Base-by-base conservation (phyloP, 805 yeast species). In the Spathaspora passalidarum region DNA sequence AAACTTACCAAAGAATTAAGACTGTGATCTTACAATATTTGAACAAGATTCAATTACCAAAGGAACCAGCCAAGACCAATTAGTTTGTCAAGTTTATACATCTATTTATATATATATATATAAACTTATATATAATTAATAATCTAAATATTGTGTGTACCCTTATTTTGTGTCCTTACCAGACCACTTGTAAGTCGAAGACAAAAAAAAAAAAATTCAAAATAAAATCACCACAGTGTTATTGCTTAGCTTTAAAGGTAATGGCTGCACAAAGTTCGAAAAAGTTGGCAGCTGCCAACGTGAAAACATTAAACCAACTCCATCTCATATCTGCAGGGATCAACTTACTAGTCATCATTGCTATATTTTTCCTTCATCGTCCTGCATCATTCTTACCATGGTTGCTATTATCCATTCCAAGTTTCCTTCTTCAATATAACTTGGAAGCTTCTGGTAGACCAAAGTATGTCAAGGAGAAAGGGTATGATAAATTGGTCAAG, bases 361-460 rank as follows among this genome's bases (percentile, higher is more conserved):
- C 66, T 0, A 54, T 72, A 14, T 65, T 65, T 38, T 35, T 68
- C 4, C 57, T 80, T 35, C 53, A 66, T 19, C 68, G 87, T 51
- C 83, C 85, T 7, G 45, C 56, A 11, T 63, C 74, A n/a, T 57
- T 67, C 43, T 66, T 65, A 45, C 74, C 76, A 1, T 71, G 59
- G 49, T 5, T 69, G 10, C 20, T 69, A 19, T 59, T 70, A 32
- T 68, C 73, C 5, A 13, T 60, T 19, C 75, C 76, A 7, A 58
- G 72, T 2, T 56, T 72, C 11, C 67, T 74, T 34, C 70, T 74
- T 38, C 60, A 84, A 57, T 80, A 74, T 55, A 61, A 72, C 10
- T 60, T 86, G 19, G 91, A 86, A 52, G 68, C 64, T 39, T 67
- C 73, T 39, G 89, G 88, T 3, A 64, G 89, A 45, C 91, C 92